These are phyloP conservation scores for Circinella minor DNA, from an alignment of 371 early-diverging fungal genomes.

Conservation along the genomic window DNA sequence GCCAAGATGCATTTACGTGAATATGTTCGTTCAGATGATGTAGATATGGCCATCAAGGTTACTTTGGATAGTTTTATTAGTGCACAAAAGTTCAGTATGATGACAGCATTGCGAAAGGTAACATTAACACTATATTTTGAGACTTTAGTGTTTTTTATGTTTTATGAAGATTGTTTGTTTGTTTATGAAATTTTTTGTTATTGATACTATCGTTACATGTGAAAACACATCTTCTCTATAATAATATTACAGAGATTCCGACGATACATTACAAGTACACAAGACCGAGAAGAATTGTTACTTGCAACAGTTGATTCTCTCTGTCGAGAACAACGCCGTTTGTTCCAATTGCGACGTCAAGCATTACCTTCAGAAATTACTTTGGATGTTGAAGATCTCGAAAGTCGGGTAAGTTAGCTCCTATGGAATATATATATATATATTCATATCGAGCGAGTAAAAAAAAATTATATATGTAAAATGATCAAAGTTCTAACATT, in stretches of 20 bases:
- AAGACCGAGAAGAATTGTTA: constrained; percentile 84
- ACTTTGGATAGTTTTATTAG: constrained; percentile 95
- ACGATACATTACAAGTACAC: constrained; percentile 80
- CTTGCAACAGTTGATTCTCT: constrained; percentile 76
- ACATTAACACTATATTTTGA: neutral
- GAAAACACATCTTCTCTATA: neutral
- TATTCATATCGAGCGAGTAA: neutral
- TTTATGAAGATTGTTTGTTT: too few relatives aligned
- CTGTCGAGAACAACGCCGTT: constrained; percentile 76
- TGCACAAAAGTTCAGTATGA: constrained; percentile 97
- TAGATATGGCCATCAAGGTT: constrained; percentile 95
- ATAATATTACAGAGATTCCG: constrained; percentile 66
- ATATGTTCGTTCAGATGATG: constrained; percentile 90
- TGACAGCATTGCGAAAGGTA: constrained; percentile 75
- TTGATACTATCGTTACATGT: neutral
- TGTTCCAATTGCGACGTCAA: constrained; percentile 67
- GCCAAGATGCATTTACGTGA: constrained; percentile 98
- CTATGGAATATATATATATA: too few relatives aligned
- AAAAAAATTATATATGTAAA: too few relatives aligned
- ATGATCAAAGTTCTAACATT: neutral
- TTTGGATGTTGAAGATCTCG: constrained; percentile 69
- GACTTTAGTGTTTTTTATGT: too few relatives aligned
- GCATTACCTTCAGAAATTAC: constrained; percentile 60
- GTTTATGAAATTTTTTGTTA: neutral
- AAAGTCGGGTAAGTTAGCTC: constrained; percentile 36